phyloP scores from a whole-genome alignment of 1,139 yeast species.

The Candida pseudoviswanathii region DNA sequence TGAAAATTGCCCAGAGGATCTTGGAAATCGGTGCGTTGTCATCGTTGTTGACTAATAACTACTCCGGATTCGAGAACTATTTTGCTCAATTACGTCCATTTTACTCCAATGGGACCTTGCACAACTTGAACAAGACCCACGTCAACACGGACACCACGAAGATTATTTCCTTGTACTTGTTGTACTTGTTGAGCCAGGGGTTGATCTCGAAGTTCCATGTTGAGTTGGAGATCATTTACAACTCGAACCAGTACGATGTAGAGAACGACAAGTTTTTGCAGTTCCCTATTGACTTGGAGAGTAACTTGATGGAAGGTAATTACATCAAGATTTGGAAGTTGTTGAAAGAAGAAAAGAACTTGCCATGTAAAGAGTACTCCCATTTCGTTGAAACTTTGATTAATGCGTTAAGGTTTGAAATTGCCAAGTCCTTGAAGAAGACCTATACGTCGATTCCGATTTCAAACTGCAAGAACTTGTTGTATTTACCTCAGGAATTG shows the following conservation, averaged over 20 bases:
- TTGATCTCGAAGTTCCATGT: conserved; percentile 87
- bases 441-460: conserved; percentile 79
- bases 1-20: conserved; percentile 76
- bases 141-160: conserved; percentile 60
- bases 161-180: conserved; percentile 72
- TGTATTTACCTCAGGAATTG: conserved; percentile 69
- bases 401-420: conserved; percentile 79
- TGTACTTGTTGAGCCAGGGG: conserved; percentile 78
- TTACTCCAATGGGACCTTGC: conserved; percentile 53
- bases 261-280: conserved; percentile 58
- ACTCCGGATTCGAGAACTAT: conserved; percentile 68
- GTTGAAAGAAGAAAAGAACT: conserved; percentile 53
- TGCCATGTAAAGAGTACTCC: conserved; percentile 60
- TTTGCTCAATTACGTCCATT: conserved; percentile 79
- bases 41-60: conserved; percentile 64
- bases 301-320: conserved; percentile 95
- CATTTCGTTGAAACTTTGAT: conserved; percentile 67
- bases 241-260: conserved; percentile 47
- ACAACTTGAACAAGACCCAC: conserved; percentile 51
- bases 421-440: conserved; percentile 82
- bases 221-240: conserved; percentile 74
- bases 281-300: conserved; percentile 87
- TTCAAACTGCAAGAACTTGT: conserved; percentile 77
- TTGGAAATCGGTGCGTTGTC: conserved; percentile 87
- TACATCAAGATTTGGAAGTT: conserved; percentile 91